Base-by-base conservation (phyloP, 2,329 filamentous ascomycete genomes). In the Aspergillus novofumigatus region DNA sequence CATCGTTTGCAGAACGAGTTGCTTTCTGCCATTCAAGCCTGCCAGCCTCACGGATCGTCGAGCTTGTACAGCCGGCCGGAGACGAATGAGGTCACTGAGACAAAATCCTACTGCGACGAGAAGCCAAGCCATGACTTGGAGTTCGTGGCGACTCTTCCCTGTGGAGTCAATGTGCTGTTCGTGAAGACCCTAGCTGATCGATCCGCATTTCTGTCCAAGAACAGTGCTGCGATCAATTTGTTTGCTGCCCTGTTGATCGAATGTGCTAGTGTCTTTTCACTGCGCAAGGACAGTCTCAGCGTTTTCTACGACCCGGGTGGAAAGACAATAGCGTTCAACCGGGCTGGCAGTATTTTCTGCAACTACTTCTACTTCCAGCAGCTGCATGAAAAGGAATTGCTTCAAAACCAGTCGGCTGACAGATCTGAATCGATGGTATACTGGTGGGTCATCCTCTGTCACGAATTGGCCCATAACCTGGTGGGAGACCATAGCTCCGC, bases 381-480 rank as follows among this genome's bases (percentile, higher is more conserved):
- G 67, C 75, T 97, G 32, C 93, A 97, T 68, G 79, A 84, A 48
- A 67, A 76, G 14, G 73, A 79, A 60, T 72, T 85, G 50, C 69
- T 72, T 21, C 62, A 68, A 23, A 70, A 64, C 59, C 63, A 62
- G 51, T 75, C 56, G 51, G 71, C 69, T 50, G 83, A 78, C 17
- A 85, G 79, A 69, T 80, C 84, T 3, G 89, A 94, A 59, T 90
- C 90, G 2, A 79, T 86, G 56, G 84, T 88, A 1, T 96, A 92
- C 80, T 97, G 93, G 93, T 97, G 89, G 85, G 89, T 96, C 62
- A 92, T 94, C n/a, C 73, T 97, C 59, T 95, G 92, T 60, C 94
- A 99, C 72, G 95, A 99, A 77, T 77, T 99, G 72, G 92, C 94
- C 57, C 94, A 99, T 76, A 99, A 99, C 71, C 77, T 99, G 54